These are phyloP conservation scores for Noccaea caerulescens DNA, from an alignment of 345 rosid species.

Conservation along the genomic window DNA sequence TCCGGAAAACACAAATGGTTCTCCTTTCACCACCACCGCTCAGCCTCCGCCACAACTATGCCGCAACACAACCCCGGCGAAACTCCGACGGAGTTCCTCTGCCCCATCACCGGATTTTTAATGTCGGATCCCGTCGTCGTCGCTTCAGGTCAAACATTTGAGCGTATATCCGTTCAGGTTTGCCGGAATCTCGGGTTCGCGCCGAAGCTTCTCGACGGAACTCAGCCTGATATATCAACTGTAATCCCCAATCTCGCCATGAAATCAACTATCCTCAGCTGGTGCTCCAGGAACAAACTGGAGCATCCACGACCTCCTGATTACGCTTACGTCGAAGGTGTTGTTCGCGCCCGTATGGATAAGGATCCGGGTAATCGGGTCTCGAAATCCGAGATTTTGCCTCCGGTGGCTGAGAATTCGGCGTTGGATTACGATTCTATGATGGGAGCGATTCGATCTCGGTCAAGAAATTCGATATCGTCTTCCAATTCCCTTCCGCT, in stretches of 20 bases:
- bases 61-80: constrained; percentile 31
- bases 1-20: constrained; percentile 69
- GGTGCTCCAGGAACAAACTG: constrained; percentile 55
- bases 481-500: constrained; percentile 60
- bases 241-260: constrained; percentile 72
- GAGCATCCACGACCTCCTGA: constrained; percentile 54
- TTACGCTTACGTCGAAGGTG: constrained; percentile 55
- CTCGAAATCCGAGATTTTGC: constrained; percentile 66
- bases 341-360: constrained; percentile 53
- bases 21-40: constrained; percentile 54
- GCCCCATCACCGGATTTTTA: constrained; percentile 63
- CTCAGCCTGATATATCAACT: constrained; percentile 59
- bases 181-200: constrained; percentile 58
- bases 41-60: constrained; percentile 39
- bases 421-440: constrained; percentile 37
- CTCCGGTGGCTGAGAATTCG: constrained; percentile 55
- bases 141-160: constrained; percentile 84
- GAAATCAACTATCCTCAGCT: constrained; percentile 62
- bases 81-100: constrained; percentile 66
- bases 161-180: constrained; percentile 67
- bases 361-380: constrained; percentile 46
- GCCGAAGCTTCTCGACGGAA: constrained; percentile 57
- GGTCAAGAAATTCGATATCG: constrained; percentile 51
- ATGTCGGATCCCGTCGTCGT: constrained; percentile 89
- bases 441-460: constrained; percentile 50